Evolutionary conservation across 805 yeast genomes (phyloP).

Genomic region (Suhomyces sp.): DNA sequence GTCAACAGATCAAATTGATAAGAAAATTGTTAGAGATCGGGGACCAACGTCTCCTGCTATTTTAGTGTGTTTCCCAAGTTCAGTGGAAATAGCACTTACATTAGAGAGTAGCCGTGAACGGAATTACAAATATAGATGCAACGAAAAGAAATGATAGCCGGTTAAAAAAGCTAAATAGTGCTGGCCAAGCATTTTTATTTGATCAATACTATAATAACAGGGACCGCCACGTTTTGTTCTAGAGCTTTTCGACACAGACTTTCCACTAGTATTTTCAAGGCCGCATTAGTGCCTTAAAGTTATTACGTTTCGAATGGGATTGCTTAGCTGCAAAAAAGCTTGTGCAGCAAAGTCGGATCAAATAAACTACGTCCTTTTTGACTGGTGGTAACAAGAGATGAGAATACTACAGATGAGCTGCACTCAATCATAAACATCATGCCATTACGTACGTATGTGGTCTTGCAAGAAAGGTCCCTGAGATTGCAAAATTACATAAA

Average conservation of each 20-base stretch:
- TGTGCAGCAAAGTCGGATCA: not conserved
- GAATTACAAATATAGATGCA: too few species aligned
- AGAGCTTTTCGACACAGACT: not conserved
- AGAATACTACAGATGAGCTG: not conserved
- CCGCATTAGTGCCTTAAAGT: too few species aligned
- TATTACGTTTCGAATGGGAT: too few species aligned
- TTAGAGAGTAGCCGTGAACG: too few species aligned
- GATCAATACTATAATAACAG: not conserved
- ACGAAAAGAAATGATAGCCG: too few species aligned
- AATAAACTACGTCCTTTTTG: not conserved
- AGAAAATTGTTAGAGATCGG: too few species aligned
- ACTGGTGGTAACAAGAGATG: not conserved
- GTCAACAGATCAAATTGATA: too few species aligned
- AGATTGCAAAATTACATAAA: not conserved
- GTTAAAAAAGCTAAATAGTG: not conserved
- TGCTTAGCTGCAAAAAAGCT: not conserved
- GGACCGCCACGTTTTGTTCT: not conserved
- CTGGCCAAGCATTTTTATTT: not conserved
- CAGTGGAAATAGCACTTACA: too few species aligned
- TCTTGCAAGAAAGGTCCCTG: not conserved
- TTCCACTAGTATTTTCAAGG: not conserved
- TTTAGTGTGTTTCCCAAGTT: too few species aligned
- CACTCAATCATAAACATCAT: not conserved
- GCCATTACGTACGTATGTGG: not conserved
- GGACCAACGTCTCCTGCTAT: too few species aligned